A percentile compares a stretch with the other conserved stretches of the same genome.
Evolutionary conservation across 305 asterid genomes (phyloP).

Genomic region (Ilex paraguariensis): DNA sequence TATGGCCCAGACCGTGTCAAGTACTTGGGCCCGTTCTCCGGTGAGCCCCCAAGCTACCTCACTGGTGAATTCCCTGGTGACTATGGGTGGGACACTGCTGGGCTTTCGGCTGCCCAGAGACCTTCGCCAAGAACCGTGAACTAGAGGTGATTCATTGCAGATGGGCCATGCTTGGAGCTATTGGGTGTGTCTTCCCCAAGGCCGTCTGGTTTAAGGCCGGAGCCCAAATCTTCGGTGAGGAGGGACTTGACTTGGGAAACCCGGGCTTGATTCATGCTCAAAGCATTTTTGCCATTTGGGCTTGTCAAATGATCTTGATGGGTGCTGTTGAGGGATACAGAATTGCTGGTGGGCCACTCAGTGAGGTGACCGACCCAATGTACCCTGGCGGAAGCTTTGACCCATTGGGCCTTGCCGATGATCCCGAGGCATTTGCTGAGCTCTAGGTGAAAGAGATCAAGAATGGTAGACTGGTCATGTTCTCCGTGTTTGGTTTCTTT

Average conservation of each 20-base stretch:
- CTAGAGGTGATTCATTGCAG: too few species aligned
- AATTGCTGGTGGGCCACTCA: slow-evolving; percentile 56
- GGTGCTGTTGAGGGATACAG: slow-evolving; percentile 70
- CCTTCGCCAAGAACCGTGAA: slow-evolving; percentile 35
- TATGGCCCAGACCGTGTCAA: too few species aligned
- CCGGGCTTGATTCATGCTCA: slow-evolving; percentile 58
- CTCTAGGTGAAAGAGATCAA: slow-evolving; percentile 54
- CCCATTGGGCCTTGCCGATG: slow-evolving; percentile 26
- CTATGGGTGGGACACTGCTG: too few species aligned
- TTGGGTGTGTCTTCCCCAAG: too few species aligned
- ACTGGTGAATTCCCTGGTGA: too few species aligned
- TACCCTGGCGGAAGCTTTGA: background rate
- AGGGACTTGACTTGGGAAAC: slow-evolving; percentile 56
- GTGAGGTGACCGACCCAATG: background rate
- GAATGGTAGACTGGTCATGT: slow-evolving; percentile 32
- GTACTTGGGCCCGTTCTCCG: too few species aligned
- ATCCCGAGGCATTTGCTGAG: slow-evolving; percentile 58
- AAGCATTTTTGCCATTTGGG: slow-evolving; percentile 57
- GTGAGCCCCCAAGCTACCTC: too few species aligned
- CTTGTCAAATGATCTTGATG: slow-evolving; percentile 13
- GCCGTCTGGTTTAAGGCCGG: slow-evolving; percentile 67
- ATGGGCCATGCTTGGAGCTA: slow-evolving; percentile 55
- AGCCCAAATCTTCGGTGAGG: slow-evolving; percentile 48
- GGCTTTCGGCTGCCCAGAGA: slow-evolving; percentile 27
- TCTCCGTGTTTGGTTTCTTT: slow-evolving; percentile 36